Evolutionary conservation across 139 green algal species (phyloP).

Genomic region (Gonium pectorale): DNA sequence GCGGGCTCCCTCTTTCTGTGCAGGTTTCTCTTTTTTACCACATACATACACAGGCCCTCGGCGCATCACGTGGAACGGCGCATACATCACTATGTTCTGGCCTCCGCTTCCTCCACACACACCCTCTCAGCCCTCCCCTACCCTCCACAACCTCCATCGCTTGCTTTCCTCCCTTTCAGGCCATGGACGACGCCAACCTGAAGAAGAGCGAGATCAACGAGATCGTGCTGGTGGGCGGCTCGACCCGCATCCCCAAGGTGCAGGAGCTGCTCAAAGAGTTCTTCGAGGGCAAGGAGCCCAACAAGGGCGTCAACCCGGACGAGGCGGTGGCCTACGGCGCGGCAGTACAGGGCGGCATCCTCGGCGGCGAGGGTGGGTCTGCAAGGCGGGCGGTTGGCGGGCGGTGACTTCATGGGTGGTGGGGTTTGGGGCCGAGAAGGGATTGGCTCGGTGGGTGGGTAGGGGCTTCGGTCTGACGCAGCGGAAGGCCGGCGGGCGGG

Average conservation of each 20-base stretch:
- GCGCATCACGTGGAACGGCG: too few species aligned
- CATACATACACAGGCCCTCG: too few species aligned
- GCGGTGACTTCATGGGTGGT: too few species aligned
- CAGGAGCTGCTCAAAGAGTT: conserved; percentile 88
- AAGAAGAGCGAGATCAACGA: conserved; percentile 71
- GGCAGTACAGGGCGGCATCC: conserved; percentile 79
- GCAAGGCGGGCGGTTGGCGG: neutral
- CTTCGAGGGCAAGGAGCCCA: conserved; percentile 92
- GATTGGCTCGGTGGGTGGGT: too few species aligned
- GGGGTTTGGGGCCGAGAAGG: too few species aligned
- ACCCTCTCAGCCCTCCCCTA: neutral
- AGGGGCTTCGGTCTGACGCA: too few species aligned
- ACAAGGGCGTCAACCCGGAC: conserved; percentile 95
- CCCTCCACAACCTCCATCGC: neutral
- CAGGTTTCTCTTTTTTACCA: too few species aligned
- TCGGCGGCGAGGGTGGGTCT: conserved; percentile 55
- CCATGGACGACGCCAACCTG: conserved; percentile 93
- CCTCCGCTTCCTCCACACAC: too few species aligned
- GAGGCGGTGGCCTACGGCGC: conserved; percentile 93
- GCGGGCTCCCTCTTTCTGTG: too few species aligned
- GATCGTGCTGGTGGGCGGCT: conserved; percentile 96
- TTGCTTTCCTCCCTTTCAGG: conserved; percentile 63
- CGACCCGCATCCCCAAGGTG: conserved; percentile 94
- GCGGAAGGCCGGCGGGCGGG: too few species aligned
- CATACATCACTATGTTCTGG: too few species aligned